Base-by-base conservation (phyloP, 352 stramenopile genomes). In the Blastocystis sp. region DNA sequence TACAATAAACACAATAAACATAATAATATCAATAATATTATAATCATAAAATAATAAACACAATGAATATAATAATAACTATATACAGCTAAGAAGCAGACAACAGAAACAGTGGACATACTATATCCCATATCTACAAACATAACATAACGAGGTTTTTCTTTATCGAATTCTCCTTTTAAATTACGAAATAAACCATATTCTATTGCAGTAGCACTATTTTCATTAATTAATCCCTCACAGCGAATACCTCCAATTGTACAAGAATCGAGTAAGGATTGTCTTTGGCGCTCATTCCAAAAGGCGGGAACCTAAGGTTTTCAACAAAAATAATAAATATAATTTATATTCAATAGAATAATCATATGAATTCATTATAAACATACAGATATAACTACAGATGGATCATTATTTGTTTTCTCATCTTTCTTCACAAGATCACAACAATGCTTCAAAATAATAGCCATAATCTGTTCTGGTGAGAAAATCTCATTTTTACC, bases 101-200 rank as follows among this genome's bases (percentile, higher is more conserved):
- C 41, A 9, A 65, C 55, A 1, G 41, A 64, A n/a, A 35, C 40
- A 27, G 55, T 42, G 24, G 55, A 46, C 6, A 18, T 70, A 73
- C 64, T 79, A 65, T 93, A 82, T 27, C 91, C 91, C 68, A 96
- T 81, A 72, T 98, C 91, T 46, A 98, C 84, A 70, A 98, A 98
- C 81, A 98, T 93, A 52, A 95, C 81, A 70, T 95, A 77, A 39
- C 91, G 84, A 13, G 85, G 78, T 55, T 93, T 77, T 40, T 85
- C 72, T n/a, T n/a, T n/a, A 67, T 83, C 80, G 71, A 94, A 93
- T 36, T 89, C 72, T 58, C 89, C 88, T 71, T 86, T 83, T n/a
- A 81, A 79, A 67, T 78, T 86, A 72, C 88, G 86, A 78, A 91
- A 94, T 67, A 94, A 93, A 37, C 86, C 86, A 72, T 94, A 94